Percentiles rank a stretch among this genome's conserved stretches.
phyloP scores from a whole-genome alignment of 768 basidiomycete genomes.

The Termitomyces sp. region DNA sequence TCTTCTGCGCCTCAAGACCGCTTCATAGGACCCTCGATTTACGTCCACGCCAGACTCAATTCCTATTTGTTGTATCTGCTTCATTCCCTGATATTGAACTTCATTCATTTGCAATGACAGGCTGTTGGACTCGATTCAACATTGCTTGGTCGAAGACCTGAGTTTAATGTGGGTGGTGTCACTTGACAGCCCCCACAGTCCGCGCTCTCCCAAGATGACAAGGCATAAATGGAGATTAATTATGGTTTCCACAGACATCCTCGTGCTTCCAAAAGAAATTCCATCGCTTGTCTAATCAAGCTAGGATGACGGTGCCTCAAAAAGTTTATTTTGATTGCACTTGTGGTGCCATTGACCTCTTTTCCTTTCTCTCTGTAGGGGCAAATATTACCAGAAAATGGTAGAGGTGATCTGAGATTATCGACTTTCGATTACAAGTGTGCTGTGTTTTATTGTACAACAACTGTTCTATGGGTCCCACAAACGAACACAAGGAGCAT shows the following conservation, averaged over 20 bases:
- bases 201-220: neutral
- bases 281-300: neutral
- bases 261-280: slow-evolving; percentile 2
- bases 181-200: neutral
- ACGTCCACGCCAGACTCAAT: neutral
- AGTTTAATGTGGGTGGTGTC: neutral
- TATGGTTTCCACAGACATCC: neutral
- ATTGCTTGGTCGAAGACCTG: neutral
- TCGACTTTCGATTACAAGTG: neutral
- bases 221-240: neutral
- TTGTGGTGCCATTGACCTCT: neutral
- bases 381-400: neutral
- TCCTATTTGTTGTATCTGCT: neutral
- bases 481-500: neutral
- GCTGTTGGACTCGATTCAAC: neutral
- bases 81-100: neutral
- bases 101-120: neutral
- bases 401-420: neutral
- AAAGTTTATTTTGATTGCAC: neutral
- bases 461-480: neutral
- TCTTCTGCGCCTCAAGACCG: neutral
- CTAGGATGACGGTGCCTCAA: neutral
- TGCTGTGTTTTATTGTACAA: neutral
- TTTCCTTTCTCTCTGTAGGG: neutral
- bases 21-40: neutral